phyloP scores from a whole-genome alignment of 1,284 basidiomycete genomes.

The Chalciporus sp. region DNA sequence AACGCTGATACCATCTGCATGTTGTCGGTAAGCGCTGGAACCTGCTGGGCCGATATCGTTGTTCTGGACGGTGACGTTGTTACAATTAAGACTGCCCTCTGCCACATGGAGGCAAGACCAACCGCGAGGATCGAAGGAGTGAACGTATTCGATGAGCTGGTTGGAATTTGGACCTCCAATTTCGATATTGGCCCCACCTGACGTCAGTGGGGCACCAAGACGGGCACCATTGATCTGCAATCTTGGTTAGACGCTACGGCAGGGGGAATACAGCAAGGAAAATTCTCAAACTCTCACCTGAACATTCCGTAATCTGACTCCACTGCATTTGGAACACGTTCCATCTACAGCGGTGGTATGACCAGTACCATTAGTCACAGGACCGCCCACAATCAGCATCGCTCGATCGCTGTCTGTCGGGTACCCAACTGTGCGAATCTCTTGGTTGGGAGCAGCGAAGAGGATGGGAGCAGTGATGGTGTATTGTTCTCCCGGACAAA shows the following conservation, averaged over 20 bases:
- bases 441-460: constrained; percentile 68
- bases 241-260: constrained; percentile 29
- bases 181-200: constrained; percentile 77
- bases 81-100: constrained; percentile 69
- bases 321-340: constrained; percentile 56
- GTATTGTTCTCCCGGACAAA: constrained; percentile 69
- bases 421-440: constrained; percentile 78
- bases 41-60: constrained; percentile 83
- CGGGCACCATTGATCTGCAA: constrained; percentile 69
- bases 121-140: constrained; percentile 67
- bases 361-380: constrained; percentile 52
- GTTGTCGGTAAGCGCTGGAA: constrained; percentile 64
- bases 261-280: constrained; percentile 21
- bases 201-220: constrained; percentile 46
- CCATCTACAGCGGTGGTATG: constrained; percentile 76
- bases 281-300: constrained; percentile 53
- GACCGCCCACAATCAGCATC: constrained; percentile 58
- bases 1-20: constrained; percentile 87
- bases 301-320: constrained; percentile 66
- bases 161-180: constrained; percentile 70
- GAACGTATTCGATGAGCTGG: constrained; percentile 73
- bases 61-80: constrained; percentile 66
- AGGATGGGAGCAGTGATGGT: constrained; percentile 62
- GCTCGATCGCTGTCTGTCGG: constrained; percentile 61
- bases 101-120: constrained; percentile 77